Base-by-base conservation (phyloP, 768 basidiomycete genomes). In the Psilocybe subaeruginosa region DNA sequence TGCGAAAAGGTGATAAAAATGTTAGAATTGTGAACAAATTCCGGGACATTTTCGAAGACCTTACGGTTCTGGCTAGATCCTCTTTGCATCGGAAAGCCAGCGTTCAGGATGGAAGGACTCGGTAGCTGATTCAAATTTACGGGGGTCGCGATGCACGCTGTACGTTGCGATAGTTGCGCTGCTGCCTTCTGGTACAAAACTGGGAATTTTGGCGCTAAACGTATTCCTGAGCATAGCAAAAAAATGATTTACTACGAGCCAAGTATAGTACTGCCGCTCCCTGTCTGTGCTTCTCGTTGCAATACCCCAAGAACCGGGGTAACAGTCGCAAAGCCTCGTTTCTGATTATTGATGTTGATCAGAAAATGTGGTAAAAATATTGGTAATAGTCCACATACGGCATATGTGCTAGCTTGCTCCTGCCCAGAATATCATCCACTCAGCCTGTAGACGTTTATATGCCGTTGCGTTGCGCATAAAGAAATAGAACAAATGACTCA, bases 171-270 rank as follows among this genome's bases (percentile, higher is more conserved):
- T 69, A 54, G 71, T 70, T n/a, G 72, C 72, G 43, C 70, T 73
- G 12, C 74, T 80, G 30, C 77, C 78, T 68, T 78, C 77, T 4
- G 78, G 77, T 23, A 80, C 72, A 56, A 72, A 76, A 46, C 59
- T 64, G 46, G 30, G 8, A 23, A 41, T 14, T 33, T 17, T 12
- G 6, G 41, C 4, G 43, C 16, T 3, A 46, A 49, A 16, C 5
- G 14, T 11, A 43, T 43, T 14, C n/a, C n/a, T 9, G n/a, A n/a
- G 17, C 23, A 12, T 41, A 37, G 16, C 5, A 33, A 4, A 5
- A 9, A 5, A 12, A 27, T n/a, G 30, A 59, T 65, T 65, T 56
- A 73, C 76, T 70, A 64, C 31, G 66, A 43, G 19, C 61, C 77
- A 46, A 76, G 56, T 59, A 69, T 62, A 46, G 69, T 69, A 33